Base-by-base conservation (phyloP, 2,329 filamentous ascomycete genomes). In the Cercospora citrullina region DNA sequence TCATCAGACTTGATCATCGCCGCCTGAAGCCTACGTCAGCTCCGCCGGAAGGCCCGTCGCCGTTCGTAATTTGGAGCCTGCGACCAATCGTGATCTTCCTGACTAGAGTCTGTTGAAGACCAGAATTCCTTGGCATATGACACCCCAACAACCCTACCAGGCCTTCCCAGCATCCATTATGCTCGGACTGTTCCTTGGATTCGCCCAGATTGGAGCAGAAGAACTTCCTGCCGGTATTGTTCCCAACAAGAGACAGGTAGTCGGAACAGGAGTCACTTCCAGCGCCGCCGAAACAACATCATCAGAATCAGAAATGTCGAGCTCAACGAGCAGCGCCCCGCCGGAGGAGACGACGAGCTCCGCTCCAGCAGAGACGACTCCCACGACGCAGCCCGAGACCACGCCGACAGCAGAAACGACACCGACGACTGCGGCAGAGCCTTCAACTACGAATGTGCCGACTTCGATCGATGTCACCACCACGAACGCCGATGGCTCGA, bases 161-260 rank as follows among this genome's bases (percentile, higher is more conserved):
- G 65, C 33, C 23, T 26, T 42, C 36, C 51, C 55, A 26, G 65
- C 67, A 36, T 68, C 68, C 68, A 69, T 70, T 62, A 75, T 79
- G 70, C 68, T 77, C 63, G 69, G 70, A 18, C 59, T 76, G 64
- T 72, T 77, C 60, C 71, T 76, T 60, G 71, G 72, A 64, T 77
- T 78, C 67, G 71, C 76, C 28, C 72, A 74, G 39, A 75, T 78
- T 60, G 64, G 68, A 18, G 75, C 75, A 21, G 72, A 77, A 21
- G 68, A 72, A 57, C 71, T 78, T 61, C 74, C 76, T 12, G 72
- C 71, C 57, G 77, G 77, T 69, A 74, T 78, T 60, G 72, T 78
- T 66, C 76, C 76, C 21, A 70, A 72, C 26, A 75, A 77, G 65
- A 73, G 76, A 73, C 76, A 77, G 70, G 73, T 74, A 6, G 73